phyloP scores from a whole-genome alignment of 2,329 filamentous ascomycete genomes.

The Bertia moriformis region DNA sequence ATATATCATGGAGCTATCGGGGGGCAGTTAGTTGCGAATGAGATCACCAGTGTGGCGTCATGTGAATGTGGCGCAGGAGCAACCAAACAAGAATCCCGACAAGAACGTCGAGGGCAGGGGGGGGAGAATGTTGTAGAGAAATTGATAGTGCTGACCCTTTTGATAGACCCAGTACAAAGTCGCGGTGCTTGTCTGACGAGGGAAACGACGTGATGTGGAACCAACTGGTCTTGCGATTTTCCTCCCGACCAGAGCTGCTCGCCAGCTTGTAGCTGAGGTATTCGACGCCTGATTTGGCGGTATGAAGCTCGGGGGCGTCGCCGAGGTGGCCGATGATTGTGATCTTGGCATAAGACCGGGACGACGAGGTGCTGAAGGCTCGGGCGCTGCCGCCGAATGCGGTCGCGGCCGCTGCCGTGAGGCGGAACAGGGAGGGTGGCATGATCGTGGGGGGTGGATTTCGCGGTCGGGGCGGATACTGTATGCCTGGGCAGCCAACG shows the following conservation, averaged over 20 bases:
- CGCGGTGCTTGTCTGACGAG: constrained; percentile 34
- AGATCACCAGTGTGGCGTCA: neutral
- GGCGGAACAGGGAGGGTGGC: constrained; percentile 21
- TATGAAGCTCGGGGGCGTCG: constrained; percentile 40
- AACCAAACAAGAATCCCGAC: too few relatives aligned
- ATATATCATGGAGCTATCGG: constrained; percentile 41
- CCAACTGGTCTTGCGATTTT: constrained; percentile 47
- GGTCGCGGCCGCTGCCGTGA: constrained; percentile 7
- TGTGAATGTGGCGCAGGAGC: neutral
- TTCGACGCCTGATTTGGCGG: constrained; percentile 38
- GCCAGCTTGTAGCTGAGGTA: constrained; percentile 46
- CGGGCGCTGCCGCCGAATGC: constrained; percentile 20
- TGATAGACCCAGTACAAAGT: constrained; percentile 39
- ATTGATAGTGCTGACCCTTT: constrained; percentile 64
- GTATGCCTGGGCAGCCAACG: too few relatives aligned
- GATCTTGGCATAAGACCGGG: constrained; percentile 40
- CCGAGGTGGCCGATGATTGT: constrained; percentile 52
- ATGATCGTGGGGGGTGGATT: too few relatives aligned
- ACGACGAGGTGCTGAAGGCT: constrained; percentile 38
- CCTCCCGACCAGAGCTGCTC: constrained; percentile 30
- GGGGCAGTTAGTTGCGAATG: neutral
- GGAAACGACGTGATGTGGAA: constrained; percentile 45
- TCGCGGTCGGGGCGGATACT: too few relatives aligned
- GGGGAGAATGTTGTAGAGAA: constrained; percentile 8
- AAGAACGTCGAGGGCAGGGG: too few relatives aligned